Evolutionary conservation across 148 eudicot species (phyloP).

Genomic region (Silene uniflora): DNA sequence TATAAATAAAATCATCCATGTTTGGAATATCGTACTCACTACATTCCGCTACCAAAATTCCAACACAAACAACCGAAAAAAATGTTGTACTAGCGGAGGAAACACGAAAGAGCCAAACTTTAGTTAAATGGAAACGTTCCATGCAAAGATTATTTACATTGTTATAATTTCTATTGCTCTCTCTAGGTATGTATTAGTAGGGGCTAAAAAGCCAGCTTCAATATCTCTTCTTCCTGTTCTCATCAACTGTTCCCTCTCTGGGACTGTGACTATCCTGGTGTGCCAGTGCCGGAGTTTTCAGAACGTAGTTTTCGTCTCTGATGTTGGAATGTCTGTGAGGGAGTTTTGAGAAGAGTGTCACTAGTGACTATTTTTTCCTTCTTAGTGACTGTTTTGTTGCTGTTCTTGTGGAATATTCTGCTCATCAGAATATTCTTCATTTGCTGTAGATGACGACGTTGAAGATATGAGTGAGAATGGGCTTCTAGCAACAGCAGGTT

Average conservation of each 20-base stretch:
- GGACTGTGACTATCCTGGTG: conserved; percentile 6
- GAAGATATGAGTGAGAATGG: conserved; percentile 82
- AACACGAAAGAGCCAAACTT: no score
- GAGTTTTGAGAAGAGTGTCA: conserved; percentile 20
- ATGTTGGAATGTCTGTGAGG: conserved; percentile 1
- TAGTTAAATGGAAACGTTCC: background rate
- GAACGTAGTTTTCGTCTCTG: conserved; percentile 26
- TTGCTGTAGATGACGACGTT: conserved; percentile 47
- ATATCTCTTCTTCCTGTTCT: conserved; percentile 29
- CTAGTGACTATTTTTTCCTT: conserved; percentile 16
- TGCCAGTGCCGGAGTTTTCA: conserved; percentile 18
- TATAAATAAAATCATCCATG: no score
- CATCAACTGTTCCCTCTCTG: conserved; percentile 17
- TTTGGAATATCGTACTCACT: no score
- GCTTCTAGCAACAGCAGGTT: conserved; percentile 44
- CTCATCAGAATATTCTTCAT: conserved; percentile 46
- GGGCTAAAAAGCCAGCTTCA: conserved; percentile 49
- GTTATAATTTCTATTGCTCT: no score
- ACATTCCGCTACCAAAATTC: no score
- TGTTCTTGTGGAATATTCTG: conserved; percentile 38
- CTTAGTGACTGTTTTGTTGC: conserved; percentile 34
- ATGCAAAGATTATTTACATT: no score
- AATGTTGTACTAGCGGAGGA: background rate
- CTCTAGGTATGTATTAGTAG: conserved; percentile 20
- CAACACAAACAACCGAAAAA: background rate